Base-by-base conservation (phyloP, 2,329 filamentous ascomycete genomes). In the Cladophialophora psammophila region DNA sequence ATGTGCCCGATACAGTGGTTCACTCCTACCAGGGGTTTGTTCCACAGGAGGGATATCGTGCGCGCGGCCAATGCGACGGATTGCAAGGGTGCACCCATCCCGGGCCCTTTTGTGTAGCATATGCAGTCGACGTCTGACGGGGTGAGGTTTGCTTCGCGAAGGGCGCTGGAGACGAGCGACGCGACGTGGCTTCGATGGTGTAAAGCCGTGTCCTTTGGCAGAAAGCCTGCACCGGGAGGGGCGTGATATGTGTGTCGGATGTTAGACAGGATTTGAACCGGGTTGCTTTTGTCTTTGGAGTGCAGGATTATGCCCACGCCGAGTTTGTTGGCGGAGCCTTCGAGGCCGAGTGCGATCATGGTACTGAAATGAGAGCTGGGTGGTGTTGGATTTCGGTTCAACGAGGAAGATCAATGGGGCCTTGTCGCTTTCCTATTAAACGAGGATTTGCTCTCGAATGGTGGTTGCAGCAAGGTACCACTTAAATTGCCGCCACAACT, bases 1-100 rank as follows among this genome's bases (percentile, higher is more conserved):
- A 99, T 98, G 80, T 99, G 95, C 52, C 95, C 95, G 56, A 99
- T 92, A 79, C 95, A 99, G 81, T 99, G 95, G 80, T 99, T 99
- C 32, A 99, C 95, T 31, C 93, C 94, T 2, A 99, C 90, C 42
- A 99, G 84, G n/a, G 91, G 89, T 79, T 92, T 93, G 61, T 83
- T 85, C 95, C 95, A 99, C 15, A 99, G 85, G 66, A 97, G 81
- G 50, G 88, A 85, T 36, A 98, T 82, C 69, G 91, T 92, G 67
- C 95, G 87, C 20, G 94, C 95, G 1, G 90, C 94, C 40, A 98
- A 83, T 36, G 94, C 94, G 13, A 96, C 93, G 68, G 90, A 89
- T 69, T 94, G 91, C 34, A 99, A 84, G 7, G 95, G 95, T 45
- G 93, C 94, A 66, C 95, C 95, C 95, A 99, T 99, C 0, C 95